A percentile compares a stretch with the other conserved stretches of the same genome.
Conservation (phyloP, 2,329 filamentous ascomycete genomes). For the Ceratocystis eucalypticola region DNA sequence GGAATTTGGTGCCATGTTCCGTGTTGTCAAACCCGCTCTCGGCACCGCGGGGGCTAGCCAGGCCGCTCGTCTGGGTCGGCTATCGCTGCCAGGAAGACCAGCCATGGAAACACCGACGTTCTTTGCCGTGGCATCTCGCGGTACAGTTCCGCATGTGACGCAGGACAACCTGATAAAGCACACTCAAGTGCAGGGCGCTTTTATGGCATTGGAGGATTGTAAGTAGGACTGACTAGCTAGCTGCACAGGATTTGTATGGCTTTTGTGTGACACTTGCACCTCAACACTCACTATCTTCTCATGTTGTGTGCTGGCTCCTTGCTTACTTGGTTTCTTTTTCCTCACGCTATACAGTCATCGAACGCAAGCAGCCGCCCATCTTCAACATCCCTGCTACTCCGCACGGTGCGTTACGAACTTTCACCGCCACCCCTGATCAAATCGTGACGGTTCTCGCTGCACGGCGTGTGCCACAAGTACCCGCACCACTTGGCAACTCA, state of each 20-base stretch:
- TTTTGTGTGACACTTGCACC: not conserved
- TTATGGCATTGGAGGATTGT: slow-evolving; percentile 90
- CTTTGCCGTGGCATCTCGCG: slow-evolving; percentile 67
- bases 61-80: slow-evolving; percentile 51
- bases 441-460: slow-evolving; percentile 60
- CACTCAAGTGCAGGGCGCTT: slow-evolving; percentile 54
- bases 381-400: slow-evolving; percentile 30
- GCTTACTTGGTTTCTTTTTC: not conserved
- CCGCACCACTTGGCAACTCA: slow-evolving; percentile 56
- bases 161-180: slow-evolving; percentile 64
- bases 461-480: slow-evolving; percentile 62
- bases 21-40: slow-evolving; percentile 32
- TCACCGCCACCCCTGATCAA: slow-evolving; percentile 56
- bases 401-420: slow-evolving; percentile 54
- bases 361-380: slow-evolving; percentile 39
- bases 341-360: slow-evolving; percentile 35
- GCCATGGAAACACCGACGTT: slow-evolving; percentile 73
- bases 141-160: slow-evolving; percentile 73
- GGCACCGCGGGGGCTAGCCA: slow-evolving; percentile 25
- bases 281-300: not conserved
- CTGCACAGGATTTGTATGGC: not conserved
- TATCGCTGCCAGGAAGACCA: slow-evolving; percentile 48
- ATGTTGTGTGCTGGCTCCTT: not conserved
- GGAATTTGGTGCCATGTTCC: slow-evolving; percentile 26
- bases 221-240: slow-evolving; percentile 27